phyloP scores from a whole-genome alignment of 202 grass and related monocot species.

The Schoenoplectus tabernaemontani region DNA sequence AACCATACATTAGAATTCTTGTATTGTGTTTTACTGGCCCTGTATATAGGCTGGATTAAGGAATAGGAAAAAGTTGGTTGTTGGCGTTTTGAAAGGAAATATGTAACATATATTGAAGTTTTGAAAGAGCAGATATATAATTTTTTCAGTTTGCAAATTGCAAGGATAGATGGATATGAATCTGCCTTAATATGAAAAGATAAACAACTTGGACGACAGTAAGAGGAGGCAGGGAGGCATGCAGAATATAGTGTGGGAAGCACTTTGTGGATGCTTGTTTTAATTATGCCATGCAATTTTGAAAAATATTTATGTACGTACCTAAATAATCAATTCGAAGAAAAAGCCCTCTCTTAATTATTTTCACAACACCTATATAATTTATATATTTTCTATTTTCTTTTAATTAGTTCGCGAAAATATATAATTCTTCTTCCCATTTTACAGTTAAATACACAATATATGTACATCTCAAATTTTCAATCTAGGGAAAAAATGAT shows the following conservation, averaged over 20 bases:
- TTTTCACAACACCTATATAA: background rate
- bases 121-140: background rate
- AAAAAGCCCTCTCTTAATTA: too few species aligned
- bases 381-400: background rate
- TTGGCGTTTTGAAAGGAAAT: background rate
- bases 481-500: background rate
- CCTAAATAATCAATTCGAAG: background rate
- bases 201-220: background rate
- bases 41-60: background rate
- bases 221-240: background rate
- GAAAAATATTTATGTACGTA: background rate
- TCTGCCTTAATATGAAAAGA: background rate
- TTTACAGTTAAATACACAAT: background rate
- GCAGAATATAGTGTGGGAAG: background rate
- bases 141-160: background rate
- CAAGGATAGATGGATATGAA: background rate
- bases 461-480: background rate
- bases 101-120: background rate
- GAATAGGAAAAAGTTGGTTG: background rate
- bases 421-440: background rate
- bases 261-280: background rate
- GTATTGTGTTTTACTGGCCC: background rate
- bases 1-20: background rate
- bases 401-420: background rate
- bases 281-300: background rate